Evolutionary conservation across 1,284 basidiomycete species (phyloP), one percentile per base, ranked within the genome.

Genomic region (Sutorius eximius): DNA sequence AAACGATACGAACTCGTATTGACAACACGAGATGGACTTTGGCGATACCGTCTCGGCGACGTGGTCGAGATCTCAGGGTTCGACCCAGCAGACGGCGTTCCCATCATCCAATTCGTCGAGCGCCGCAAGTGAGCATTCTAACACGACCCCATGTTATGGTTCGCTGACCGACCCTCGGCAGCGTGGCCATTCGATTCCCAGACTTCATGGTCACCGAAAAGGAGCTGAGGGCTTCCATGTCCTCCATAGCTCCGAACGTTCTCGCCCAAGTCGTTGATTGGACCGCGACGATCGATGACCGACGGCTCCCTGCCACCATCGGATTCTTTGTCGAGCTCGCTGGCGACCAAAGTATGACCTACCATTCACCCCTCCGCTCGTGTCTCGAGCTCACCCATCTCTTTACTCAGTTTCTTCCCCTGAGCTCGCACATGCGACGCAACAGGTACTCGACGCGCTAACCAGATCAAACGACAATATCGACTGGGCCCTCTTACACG

Each of bases 21-120:
- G 3, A 62, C 63, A 0, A 64, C 65, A 0, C n/a, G 16, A 13
- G 49, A 67, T 0, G 63, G 65, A 15, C 24, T 67, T n/a, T 67
- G 67, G 67, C 59, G 65, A 4, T 68, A 67, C 52, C 54, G 58
- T 29, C 45, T 63, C 1, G 59, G 53, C 1, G 65, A 69, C 16
- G 51, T 69, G 37, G 38, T 69, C 33, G 55, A 66, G 45, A 50
- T 69, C 30, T 43, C 46, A 6, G 63, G 63, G 6, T 67, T 67
- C 12, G 59, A 63, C 24, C 45, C 63, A 3, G 40, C 13, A 2
- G 59, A 59, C 43, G 67, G 65, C 5, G 33, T 45, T 5, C 65
- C 65, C 13, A 38, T 67, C 45, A 42, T 65, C 5, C 49, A 36
- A n/a, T 67, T 59, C 43, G 27, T 61, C 22, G 57, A 59, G 33